Conservation (phyloP, 345 rosid species). For the Erysimum cheiranthoides region DNA sequence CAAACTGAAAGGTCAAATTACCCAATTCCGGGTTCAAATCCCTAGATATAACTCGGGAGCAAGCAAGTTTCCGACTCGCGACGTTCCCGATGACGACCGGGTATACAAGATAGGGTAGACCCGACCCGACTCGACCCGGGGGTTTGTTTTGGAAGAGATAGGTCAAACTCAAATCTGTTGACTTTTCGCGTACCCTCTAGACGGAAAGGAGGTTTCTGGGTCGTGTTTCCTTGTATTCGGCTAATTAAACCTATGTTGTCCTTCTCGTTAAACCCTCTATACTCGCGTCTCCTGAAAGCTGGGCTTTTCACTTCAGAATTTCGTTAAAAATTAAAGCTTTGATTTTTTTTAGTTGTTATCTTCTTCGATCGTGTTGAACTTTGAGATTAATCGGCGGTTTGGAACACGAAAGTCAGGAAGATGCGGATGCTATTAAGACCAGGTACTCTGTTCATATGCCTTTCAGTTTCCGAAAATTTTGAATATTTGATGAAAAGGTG, state of each 20-base stretch:
- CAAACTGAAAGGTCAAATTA: constrained; percentile 19
- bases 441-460: constrained; percentile 25
- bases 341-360: neutral
- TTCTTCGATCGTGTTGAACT: constrained; percentile 15
- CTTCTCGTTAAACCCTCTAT: constrained; percentile 31
- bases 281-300: constrained; percentile 4
- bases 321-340: constrained; percentile 4
- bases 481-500: neutral
- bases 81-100: constrained; percentile 34
- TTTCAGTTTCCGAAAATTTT: neutral
- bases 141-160: neutral
- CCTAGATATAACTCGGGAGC: constrained; percentile 17
- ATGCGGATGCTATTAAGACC: constrained; percentile 41
- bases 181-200: neutral
- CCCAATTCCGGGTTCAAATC: constrained; percentile 26
- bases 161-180: constrained; percentile 11
- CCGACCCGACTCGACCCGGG: neutral
- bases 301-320: constrained; percentile 24
- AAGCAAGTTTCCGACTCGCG: constrained; percentile 13
- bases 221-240: neutral
- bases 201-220: neutral
- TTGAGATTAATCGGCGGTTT: constrained; percentile 18
- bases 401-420: neutral
- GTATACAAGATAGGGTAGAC: neutral
- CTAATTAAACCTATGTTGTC: constrained; percentile 30